These are phyloP conservation scores for Beauveria asiatica DNA, from an alignment of 2,329 filamentous ascomycete genomes.

Conservation along the genomic window DNA sequence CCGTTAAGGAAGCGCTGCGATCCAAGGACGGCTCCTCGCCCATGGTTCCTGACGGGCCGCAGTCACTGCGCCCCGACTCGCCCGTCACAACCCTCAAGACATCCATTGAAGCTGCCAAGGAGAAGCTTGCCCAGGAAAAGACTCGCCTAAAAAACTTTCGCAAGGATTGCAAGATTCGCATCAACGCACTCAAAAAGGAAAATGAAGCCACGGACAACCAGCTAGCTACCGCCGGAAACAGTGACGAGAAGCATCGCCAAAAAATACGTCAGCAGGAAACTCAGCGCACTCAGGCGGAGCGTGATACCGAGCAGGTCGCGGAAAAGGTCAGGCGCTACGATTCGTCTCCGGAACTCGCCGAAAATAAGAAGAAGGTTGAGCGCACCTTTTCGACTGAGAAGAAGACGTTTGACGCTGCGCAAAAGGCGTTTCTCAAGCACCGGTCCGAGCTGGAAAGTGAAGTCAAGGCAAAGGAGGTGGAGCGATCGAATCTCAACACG, in stretches of 20 bases:
- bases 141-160: conserved; percentile 60
- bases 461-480: conserved; percentile 53
- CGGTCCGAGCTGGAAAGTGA: conserved; percentile 56
- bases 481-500: conserved; percentile 53
- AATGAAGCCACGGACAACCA: conserved; percentile 60
- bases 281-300: conserved; percentile 58
- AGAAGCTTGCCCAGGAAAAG: conserved; percentile 61
- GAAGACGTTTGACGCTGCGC: conserved; percentile 50
- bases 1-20: conserved; percentile 38
- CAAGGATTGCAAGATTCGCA: conserved; percentile 65
- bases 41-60: conserved; percentile 37
- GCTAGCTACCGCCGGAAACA: conserved; percentile 59
- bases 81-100: conserved; percentile 69
- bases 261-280: conserved; percentile 68
- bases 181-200: conserved; percentile 62
- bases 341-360: conserved; percentile 52
- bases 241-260: conserved; percentile 67
- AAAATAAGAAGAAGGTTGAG: conserved; percentile 47
- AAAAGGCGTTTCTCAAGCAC: conserved; percentile 45
- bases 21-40: conserved; percentile 23
- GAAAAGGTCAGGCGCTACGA: conserved; percentile 57
- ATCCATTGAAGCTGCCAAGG: conserved; percentile 64
- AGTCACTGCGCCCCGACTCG: conserved; percentile 62
- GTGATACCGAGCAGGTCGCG: conserved; percentile 44
- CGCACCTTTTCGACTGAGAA: conserved; percentile 46